phyloP scores from a whole-genome alignment of 2,329 filamentous ascomycete genomes.

The Dothiorella sarmentorum region DNA sequence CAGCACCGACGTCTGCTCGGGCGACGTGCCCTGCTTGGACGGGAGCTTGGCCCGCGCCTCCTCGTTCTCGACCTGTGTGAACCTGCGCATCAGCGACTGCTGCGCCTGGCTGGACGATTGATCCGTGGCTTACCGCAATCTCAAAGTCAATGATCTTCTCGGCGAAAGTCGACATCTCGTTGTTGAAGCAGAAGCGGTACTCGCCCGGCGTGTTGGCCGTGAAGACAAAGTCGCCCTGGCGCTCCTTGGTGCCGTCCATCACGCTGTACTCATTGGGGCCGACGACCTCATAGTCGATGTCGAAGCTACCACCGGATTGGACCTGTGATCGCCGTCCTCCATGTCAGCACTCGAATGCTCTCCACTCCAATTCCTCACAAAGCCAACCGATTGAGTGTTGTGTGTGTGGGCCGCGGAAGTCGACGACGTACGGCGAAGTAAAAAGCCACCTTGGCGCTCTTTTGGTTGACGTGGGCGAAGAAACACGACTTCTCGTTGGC shows the following conservation, averaged over 20 bases:
- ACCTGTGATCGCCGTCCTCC: conserved; percentile 58
- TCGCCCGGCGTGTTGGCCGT: conserved; percentile 84
- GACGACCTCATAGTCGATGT: conserved; percentile 87
- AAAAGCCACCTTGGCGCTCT: conserved; percentile 87
- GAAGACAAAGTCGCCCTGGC: conserved; percentile 97
- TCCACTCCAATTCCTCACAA: not conserved
- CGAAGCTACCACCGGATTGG: conserved; percentile 96
- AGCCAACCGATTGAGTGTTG: not conserved
- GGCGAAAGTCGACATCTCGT: conserved; percentile 95
- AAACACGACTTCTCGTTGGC: conserved; percentile 97
- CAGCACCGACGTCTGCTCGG: conserved; percentile 82
- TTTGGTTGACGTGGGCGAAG: conserved; percentile 74
- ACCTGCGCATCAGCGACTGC: not conserved
- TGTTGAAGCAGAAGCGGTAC: conserved; percentile 97
- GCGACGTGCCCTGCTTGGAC: conserved; percentile 79
- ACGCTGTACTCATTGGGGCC: conserved; percentile 79
- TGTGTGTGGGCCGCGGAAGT: not conserved
- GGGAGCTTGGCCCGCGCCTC: conserved; percentile 70
- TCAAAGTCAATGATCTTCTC: conserved; percentile 99
- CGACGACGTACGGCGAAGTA: conserved; percentile 82
- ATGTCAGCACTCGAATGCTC: not conserved
- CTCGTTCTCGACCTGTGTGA: conserved; percentile 80
- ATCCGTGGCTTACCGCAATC: conserved; percentile 66
- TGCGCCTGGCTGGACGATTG: not conserved
- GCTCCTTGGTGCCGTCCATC: conserved; percentile 81